These are phyloP conservation scores for Kwoniella pini DNA, from an alignment of 768 basidiomycete genomes.

Conservation along the genomic window DNA sequence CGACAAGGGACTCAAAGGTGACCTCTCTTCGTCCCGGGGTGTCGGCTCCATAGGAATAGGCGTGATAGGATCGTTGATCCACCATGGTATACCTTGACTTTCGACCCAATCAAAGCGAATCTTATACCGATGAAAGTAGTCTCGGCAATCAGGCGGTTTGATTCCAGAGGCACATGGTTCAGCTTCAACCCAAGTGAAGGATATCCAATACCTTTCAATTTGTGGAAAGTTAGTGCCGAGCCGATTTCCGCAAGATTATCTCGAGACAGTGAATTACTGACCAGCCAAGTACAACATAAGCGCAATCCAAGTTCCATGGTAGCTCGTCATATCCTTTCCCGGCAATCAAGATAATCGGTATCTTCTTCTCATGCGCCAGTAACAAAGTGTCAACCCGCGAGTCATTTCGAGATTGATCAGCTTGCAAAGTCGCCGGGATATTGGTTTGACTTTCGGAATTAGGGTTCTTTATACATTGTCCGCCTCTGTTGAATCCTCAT, in stretches of 20 bases:
- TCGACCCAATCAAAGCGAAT: slow-evolving; percentile 48
- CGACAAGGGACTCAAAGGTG: no score
- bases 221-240: no score
- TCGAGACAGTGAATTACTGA: no score
- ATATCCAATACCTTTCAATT: slow-evolving; percentile 51
- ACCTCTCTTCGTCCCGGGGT: not conserved
- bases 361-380: slow-evolving; percentile 21
- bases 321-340: slow-evolving; percentile 36
- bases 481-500: slow-evolving; percentile 25
- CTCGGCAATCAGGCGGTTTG: not conserved
- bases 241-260: no score
- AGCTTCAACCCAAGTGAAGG: slow-evolving; percentile 43
- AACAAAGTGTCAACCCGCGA: slow-evolving; percentile 36
- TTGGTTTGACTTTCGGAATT: not conserved
- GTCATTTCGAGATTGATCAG: slow-evolving; percentile 36
- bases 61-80: slow-evolving; percentile 18
- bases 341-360: slow-evolving; percentile 41
- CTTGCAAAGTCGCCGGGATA: slow-evolving; percentile 17
- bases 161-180: slow-evolving; percentile 23
- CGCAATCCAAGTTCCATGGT: slow-evolving; percentile 38
- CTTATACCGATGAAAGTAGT: slow-evolving; percentile 40
- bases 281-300: slow-evolving; percentile 46
- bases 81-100: slow-evolving; percentile 44
- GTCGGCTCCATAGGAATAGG: no score
- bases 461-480: slow-evolving; percentile 32